Percentiles rank a stretch among this genome's conserved stretches.
These are phyloP conservation scores for Inga laurina DNA, from an alignment of 306 rosid species.

Conservation along the genomic window DNA sequence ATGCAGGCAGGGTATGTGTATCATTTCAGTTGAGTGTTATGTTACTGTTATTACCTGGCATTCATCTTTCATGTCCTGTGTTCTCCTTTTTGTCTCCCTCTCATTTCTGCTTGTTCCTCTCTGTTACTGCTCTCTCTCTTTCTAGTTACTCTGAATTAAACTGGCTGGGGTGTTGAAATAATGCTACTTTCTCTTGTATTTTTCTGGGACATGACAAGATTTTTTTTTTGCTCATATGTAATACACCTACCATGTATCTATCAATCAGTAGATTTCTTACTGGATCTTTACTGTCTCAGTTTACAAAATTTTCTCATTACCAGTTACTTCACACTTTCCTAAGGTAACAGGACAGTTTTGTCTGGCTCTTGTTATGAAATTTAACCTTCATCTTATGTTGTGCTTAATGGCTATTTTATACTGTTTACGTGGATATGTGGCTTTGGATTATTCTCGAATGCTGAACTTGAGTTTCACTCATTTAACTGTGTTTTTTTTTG, in stretches of 20 bases:
- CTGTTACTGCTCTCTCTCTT: not conserved
- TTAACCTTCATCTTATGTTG: conserved; percentile 5
- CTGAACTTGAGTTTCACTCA: not conserved
- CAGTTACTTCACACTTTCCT: conserved; percentile 11
- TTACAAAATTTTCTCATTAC: not conserved
- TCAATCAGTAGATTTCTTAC: not conserved
- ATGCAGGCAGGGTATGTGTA: conserved; percentile 79
- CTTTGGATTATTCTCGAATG: conserved; percentile 11
- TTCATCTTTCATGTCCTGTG: not conserved
- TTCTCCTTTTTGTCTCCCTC: not conserved
- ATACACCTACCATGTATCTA: not conserved
- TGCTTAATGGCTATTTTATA: conserved; percentile 15
- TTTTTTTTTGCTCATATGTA: not conserved
- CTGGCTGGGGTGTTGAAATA: not conserved
- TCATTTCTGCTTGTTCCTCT: not conserved
- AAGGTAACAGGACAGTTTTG: not conserved
- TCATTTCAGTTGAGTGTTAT: conserved; percentile 29
- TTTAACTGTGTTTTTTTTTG: conserved; percentile 33
- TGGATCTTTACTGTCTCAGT: not conserved
- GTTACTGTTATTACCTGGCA: conserved; percentile 12
- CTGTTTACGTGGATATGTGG: conserved; percentile 3
- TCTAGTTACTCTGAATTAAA: conserved; percentile 8
- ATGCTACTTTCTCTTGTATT: not conserved
- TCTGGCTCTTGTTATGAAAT: conserved; percentile 20
- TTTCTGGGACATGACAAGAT: not conserved